Base-by-base conservation (phyloP, 106 monocot species). In the Apostasia shenzhenica region DNA sequence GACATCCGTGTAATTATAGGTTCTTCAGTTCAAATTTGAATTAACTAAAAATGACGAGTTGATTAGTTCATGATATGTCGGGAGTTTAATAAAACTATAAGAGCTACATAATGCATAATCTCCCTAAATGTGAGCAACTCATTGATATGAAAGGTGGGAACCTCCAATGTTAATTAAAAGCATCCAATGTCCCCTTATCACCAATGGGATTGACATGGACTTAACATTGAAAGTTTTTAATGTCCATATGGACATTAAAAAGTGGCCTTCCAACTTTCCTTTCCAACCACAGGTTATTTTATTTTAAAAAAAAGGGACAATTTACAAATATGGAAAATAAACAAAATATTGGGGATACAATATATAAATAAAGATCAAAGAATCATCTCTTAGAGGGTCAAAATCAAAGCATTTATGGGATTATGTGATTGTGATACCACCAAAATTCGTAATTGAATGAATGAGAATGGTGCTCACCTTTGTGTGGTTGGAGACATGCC, bases 361-460 rank as follows among this genome's bases (percentile, higher is more conserved):
- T 14, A 41, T 48, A 14, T n/a, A 49, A 6, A 8, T 13, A 14
- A 42, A 41, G 41, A 63, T 55, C 2, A 7, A 14, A 41, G 57
- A 70, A 44, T 41, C 10, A 57, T 26, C 42, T 64, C 45, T 45
- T 14, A 5, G 54, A 67, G 65, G 43, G 64, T 55, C 73, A 66
- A 67, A 67, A 9, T 44, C 11, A 63, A 69, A 76, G 68, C 41
- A 45, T 55, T 55, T 13, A n/a, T 6, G 56, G 45, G 67, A 40
- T 14, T 70, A 40, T 41, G 38, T 45, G 67, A 75, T 63, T 63
- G 57, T 54, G 57, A 72, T 72, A 78, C 79, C 59, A 72, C 66
- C 79, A 48, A 73, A 47, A 55, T 67, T 57, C 40, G 48, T 42
- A 61, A 70, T 40, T 59, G 26, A 76, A 67, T 60, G 48, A 72